Base-by-base conservation (phyloP, 257 asterid genomes). In the Mentha longifolia region DNA sequence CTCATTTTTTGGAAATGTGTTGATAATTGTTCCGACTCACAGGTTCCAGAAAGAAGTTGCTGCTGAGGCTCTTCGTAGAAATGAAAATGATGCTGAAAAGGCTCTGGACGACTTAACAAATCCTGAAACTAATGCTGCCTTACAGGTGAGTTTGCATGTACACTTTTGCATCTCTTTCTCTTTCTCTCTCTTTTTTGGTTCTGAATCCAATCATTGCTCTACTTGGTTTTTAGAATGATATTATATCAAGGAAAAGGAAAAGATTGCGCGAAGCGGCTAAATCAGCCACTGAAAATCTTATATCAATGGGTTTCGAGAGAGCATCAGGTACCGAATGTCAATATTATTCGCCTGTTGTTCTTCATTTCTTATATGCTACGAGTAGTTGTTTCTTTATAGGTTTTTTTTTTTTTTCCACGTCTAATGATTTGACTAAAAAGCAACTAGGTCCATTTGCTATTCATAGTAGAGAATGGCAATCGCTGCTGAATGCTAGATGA, bases 21-120 rank as follows among this genome's bases (percentile, higher is more conserved):
- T 78, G 74, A 72, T 39, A 30, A 42, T 43, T 54, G 17, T 62
- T 39, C 62, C 45, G 14, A 69, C 71, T 69, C 77, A 57, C 78
- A 92, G 98, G 82, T 94, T 82, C 65, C 89, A 82, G 79, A 94
- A 82, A 73, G 89, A 81, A 13, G 85, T 94, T 54, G 97, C 88
- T 70, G 97, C 99, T 43, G 99, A 94, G 85, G 96, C 97, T 54
- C 96, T 94, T 64, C 82, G 99, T 58, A 89, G 86, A 80, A 94
- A 94, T 79, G 97, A 94, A 83, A 94, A 94, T 75, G 97, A 94
- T 75, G 81, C 82, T 62, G 86, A 91, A 58, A 84, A 65, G 77
- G 91, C 99, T 76, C 76, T 94, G 73, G 97, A 94, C 78, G 96
- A 91, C 84, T 85, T 94, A 37, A 94, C 97, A 42, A 81, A 89